Evolutionary conservation across 1,139 yeast genomes (phyloP).

Genomic region (Nakaseomyces kungkrabaensis): DNA sequence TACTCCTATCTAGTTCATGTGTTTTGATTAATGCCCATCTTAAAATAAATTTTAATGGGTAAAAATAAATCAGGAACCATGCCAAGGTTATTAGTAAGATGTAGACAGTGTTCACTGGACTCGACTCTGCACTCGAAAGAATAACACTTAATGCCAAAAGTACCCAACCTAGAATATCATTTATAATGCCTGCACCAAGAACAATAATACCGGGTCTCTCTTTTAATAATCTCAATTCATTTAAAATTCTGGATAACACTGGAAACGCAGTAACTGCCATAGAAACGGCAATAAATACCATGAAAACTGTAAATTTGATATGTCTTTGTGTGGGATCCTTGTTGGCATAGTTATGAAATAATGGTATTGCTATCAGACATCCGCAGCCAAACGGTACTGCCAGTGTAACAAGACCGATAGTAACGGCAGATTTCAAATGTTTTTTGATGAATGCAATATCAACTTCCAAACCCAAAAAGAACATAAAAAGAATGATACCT

Average conservation of each 20-base stretch:
- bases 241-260: conserved; percentile 65
- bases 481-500: conserved; percentile 63
- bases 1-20: conserved; percentile 35
- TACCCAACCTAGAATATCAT: conserved; percentile 78
- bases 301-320: conserved; percentile 57
- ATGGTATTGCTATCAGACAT: conserved; percentile 56
- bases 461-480: conserved; percentile 70
- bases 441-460: conserved; percentile 54
- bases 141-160: conserved; percentile 66
- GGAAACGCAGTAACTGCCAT: conserved; percentile 80
- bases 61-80: conserved; percentile 53
- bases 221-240: conserved; percentile 58
- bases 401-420: conserved; percentile 62
- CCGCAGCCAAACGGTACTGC: conserved; percentile 73
- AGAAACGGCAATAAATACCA: conserved; percentile 73
- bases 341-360: conserved; percentile 44
- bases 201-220: conserved; percentile 74
- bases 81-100: conserved; percentile 55
- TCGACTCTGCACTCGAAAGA: conserved; percentile 56
- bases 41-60: conserved; percentile 35
- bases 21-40: conserved; percentile 39
- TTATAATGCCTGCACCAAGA: conserved; percentile 69
- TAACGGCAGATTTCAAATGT: conserved; percentile 48
- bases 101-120: conserved; percentile 58
- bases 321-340: conserved; percentile 28